Percentiles rank a stretch among this genome's conserved stretches.
phyloP scores from a whole-genome alignment of 1,139 yeast species.

The Hansenula anomala region DNA sequence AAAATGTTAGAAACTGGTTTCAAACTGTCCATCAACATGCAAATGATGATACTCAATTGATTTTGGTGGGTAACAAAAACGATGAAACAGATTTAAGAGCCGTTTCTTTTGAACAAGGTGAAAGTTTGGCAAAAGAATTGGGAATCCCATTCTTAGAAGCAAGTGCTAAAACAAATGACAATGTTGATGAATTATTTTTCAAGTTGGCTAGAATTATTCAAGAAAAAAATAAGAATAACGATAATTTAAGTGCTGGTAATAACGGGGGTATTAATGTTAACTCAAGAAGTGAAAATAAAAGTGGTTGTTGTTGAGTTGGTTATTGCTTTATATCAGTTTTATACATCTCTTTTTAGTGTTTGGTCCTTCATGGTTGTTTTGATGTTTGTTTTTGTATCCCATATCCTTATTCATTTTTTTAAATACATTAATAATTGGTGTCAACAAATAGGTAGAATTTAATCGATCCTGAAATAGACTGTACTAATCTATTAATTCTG shows the following conservation, averaged over 20 bases:
- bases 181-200: slow-evolving; percentile 89
- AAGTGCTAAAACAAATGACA: slow-evolving; percentile 87
- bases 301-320: slow-evolving; percentile 13
- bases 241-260: slow-evolving; percentile 21
- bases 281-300: slow-evolving; percentile 3
- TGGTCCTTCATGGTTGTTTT: background rate
- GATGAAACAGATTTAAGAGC: slow-evolving; percentile 76
- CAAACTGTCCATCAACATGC: slow-evolving; percentile 96
- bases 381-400: background rate
- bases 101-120: slow-evolving; percentile 86
- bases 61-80: slow-evolving; percentile 92
- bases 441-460: too few species aligned
- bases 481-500: too few species aligned
- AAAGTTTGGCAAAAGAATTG: slow-evolving; percentile 78
- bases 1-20: slow-evolving; percentile 81
- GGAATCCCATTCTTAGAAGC: slow-evolving; percentile 93
- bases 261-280: slow-evolving; percentile 28
- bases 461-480: too few species aligned
- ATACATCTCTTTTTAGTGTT: too few species aligned
- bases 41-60: slow-evolving; percentile 88
- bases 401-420: too few species aligned
- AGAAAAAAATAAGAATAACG: slow-evolving; percentile 55
- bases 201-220: slow-evolving; percentile 86
- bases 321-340: too few species aligned
- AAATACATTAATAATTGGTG: too few species aligned